Conservation (phyloP, 73 alveolate genomes). For the Paramecium sexaurelia region DNA sequence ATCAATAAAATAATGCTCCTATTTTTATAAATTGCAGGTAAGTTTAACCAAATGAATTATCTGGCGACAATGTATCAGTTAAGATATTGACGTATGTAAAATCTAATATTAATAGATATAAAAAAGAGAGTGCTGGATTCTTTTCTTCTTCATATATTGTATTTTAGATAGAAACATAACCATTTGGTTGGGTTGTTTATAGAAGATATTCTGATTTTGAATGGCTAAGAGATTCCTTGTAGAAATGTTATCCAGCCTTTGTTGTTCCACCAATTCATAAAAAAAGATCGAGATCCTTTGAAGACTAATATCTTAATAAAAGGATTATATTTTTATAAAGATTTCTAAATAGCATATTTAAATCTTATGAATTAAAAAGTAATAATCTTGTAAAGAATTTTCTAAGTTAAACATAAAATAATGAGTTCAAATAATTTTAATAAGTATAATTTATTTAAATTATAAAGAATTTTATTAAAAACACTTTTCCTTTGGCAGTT, state of each 20-base stretch:
- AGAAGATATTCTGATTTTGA: slow-evolving; percentile 70
- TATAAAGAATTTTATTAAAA: background rate
- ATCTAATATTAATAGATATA: background rate
- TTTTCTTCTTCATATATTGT: slow-evolving; percentile 28
- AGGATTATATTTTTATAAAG: slow-evolving; percentile 34
- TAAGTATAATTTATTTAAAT: background rate
- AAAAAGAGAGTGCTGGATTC: slow-evolving; percentile 48
- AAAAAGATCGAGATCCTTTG: slow-evolving; percentile 52
- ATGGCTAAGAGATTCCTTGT: slow-evolving; percentile 66
- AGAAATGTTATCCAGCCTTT: slow-evolving; percentile 52
- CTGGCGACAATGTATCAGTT: background rate
- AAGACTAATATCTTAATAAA: slow-evolving; percentile 4
- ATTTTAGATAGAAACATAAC: slow-evolving; percentile 50
- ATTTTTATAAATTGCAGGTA: background rate
- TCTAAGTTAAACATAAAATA: background rate
- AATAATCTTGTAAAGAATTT: background rate
- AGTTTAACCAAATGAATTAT: background rate
- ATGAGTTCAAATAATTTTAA: slow-evolving; percentile 4
- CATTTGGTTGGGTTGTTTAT: slow-evolving; percentile 41
- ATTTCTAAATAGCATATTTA: background rate
- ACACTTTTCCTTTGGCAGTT: background rate
- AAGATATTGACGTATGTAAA: background rate
- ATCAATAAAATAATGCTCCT: background rate
- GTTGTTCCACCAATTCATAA: slow-evolving; percentile 73
- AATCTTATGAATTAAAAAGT: slow-evolving; percentile 39